Base-by-base conservation (phyloP, 1,284 basidiomycete species). In the Neotropicomus parvogracilis region DNA sequence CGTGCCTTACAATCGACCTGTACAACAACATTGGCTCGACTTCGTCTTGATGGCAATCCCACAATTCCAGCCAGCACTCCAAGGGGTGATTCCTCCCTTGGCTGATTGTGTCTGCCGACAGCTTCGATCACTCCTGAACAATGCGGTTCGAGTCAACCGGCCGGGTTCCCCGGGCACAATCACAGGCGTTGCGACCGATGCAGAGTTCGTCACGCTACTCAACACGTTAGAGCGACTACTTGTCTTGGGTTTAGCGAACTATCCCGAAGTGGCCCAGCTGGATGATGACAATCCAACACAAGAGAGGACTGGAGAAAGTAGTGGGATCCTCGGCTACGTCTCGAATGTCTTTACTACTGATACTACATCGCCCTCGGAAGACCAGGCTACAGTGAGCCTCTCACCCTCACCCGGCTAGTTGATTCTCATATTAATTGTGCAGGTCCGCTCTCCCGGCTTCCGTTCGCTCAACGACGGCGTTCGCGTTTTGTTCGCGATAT, bases 21-120 rank as follows among this genome's bases (percentile, higher is more conserved):
- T 95, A 19, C 69, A 97, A 12, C 92, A 95, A 61, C 91, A 97
- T 63, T 99, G 95, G 95, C 77, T 97, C 19, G 95, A 98, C 66
- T 98, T 99, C 64, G 77, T 97, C 48, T 78, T 97, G 45, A 91
- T 91, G 85, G 89, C 91, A 0, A 73, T 95, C 8, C 85, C 91
- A 0, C 85, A 90, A 56, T 89, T 91, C 59, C 87, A 89, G 51
- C 81, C 83, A 36, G 72, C 79, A 19, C 70, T 91, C 7, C 79
- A 82, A 35, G 69, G 75, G 13, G 75, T 88, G 33, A 73, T 97
- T n/a, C 73, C 81, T 13, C 85, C 91, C 1, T 71, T 99, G 19
- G 86, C 81, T 53, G 91, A 93, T 53, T 87, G 87, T 56, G 66
- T 97, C 42, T 90, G 90, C 62, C 74, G 78, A 31, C 88, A 94